Evolutionary conservation across 495 filamentous ascomycete genomes (phyloP).

Genomic region (Polyplosphaeria fusca): DNA sequence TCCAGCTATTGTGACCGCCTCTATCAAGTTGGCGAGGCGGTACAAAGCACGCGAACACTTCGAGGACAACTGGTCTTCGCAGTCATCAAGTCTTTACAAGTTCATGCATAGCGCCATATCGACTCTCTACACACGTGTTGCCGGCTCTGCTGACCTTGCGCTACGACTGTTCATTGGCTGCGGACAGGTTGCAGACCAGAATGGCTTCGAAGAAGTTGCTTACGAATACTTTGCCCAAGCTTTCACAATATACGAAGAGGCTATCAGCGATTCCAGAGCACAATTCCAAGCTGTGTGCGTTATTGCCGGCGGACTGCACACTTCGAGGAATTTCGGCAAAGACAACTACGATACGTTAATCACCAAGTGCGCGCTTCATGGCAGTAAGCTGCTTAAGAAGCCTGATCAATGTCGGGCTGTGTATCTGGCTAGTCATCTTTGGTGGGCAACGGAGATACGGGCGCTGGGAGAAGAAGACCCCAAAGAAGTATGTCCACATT

Average conservation of each 20-base stretch:
- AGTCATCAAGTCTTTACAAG: slow-evolving; percentile 85
- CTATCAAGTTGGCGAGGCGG: slow-evolving; percentile 82
- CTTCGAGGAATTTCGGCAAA: slow-evolving; percentile 79
- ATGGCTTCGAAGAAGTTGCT: slow-evolving; percentile 86
- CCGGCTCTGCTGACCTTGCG: slow-evolving; percentile 77
- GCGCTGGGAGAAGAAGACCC: slow-evolving; percentile 79
- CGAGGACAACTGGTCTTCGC: slow-evolving; percentile 90
- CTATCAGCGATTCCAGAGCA: slow-evolving; percentile 87
- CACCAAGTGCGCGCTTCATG: slow-evolving; percentile 93
- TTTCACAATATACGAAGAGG: slow-evolving; percentile 96
- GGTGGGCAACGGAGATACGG: slow-evolving; percentile 92
- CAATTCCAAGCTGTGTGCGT: slow-evolving; percentile 98
- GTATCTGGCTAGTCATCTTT: slow-evolving; percentile 91
- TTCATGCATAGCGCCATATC: slow-evolving; percentile 87
- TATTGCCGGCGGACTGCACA: slow-evolving; percentile 84
- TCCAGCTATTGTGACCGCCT: slow-evolving; percentile 85
- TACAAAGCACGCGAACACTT: slow-evolving; percentile 91
- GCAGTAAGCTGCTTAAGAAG: slow-evolving; percentile 95
- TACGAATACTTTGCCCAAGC: slow-evolving; percentile 99
- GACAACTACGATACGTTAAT: slow-evolving; percentile 99
- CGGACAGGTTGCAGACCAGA: slow-evolving; percentile 90
- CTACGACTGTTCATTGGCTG: slow-evolving; percentile 87
- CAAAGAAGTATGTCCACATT: slow-evolving; percentile 62
- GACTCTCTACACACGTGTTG: slow-evolving; percentile 83
- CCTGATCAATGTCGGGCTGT: slow-evolving; percentile 96